Evolutionary conservation across 257 asterid genomes (phyloP).

Genomic region (Perilla frutescens): DNA sequence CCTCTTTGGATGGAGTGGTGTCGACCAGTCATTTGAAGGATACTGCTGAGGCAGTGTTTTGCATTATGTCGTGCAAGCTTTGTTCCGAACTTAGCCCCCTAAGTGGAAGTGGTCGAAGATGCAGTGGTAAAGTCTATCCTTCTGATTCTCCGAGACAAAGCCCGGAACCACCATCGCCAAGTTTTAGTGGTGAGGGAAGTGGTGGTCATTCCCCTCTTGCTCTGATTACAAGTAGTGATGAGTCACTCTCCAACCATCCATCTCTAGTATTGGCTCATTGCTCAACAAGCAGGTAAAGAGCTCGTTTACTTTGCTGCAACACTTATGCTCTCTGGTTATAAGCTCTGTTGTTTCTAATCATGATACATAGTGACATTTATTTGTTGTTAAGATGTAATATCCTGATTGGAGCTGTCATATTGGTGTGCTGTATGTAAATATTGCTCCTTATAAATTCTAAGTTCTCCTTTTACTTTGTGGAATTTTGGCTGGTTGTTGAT

Average conservation of each 20-base stretch:
- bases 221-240: conserved; percentile 52
- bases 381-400: conserved; percentile 12
- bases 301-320: conserved; percentile 14
- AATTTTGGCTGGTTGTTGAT: not conserved
- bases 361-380: not conserved
- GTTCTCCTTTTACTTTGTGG: not conserved
- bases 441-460: not conserved
- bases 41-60: conserved; percentile 34
- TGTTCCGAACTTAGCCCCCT: conserved; percentile 51
- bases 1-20: conserved; percentile 43
- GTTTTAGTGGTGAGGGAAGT: conserved; percentile 72
- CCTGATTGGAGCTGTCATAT: not conserved
- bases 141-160: conserved; percentile 77
- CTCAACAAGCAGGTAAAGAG: conserved; percentile 71
- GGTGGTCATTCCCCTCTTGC: conserved; percentile 58
- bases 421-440: conserved; percentile 21
- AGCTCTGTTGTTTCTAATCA: not conserved
- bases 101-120: conserved; percentile 48
- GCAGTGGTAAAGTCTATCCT: conserved; percentile 74
- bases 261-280: conserved; percentile 54
- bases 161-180: conserved; percentile 83
- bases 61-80: conserved; percentile 56
- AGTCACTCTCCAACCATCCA: conserved; percentile 50
- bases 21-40: conserved; percentile 39
- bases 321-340: not conserved